Evolutionary conservation across 345 rosid genomes (phyloP).

Genomic region (Chamaenerion angustifolium): DNA sequence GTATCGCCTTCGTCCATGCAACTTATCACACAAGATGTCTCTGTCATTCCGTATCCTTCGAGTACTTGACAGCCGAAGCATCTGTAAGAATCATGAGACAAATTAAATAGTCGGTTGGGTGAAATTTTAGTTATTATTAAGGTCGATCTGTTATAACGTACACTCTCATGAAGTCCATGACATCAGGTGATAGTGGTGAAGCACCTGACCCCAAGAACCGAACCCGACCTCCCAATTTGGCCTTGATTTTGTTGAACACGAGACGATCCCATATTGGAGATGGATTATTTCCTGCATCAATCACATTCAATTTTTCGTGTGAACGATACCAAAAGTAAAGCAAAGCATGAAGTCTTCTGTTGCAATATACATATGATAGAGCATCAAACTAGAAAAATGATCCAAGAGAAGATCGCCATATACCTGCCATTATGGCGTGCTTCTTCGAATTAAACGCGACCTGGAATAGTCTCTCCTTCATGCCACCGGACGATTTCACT

Average conservation of each 20-base stretch:
- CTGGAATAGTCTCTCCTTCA: conserved; percentile 61
- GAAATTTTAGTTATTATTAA: not conserved
- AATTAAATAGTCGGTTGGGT: not conserved
- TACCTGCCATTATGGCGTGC: conserved; percentile 67
- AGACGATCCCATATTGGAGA: conserved; percentile 77
- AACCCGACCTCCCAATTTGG: conserved; percentile 75
- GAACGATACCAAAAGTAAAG: too few species aligned
- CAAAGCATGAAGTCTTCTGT: not conserved
- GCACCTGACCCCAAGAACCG: conserved; percentile 74
- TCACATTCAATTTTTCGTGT: not conserved
- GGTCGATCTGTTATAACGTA: conserved; percentile 24
- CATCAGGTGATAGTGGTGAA: conserved; percentile 81
- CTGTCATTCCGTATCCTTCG: conserved; percentile 96
- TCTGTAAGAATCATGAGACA: conserved; percentile 21
- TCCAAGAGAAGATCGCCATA: too few species aligned
- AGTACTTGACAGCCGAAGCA: conserved; percentile 77
- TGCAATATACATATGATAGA: not conserved
- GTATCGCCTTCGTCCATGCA: conserved; percentile 50
- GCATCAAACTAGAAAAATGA: too few species aligned
- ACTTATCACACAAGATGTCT: conserved; percentile 65
- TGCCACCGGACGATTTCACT: conserved; percentile 55
- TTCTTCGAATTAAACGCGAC: conserved; percentile 76
- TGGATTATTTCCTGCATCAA: conserved; percentile 41
- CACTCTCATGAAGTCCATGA: conserved; percentile 79
- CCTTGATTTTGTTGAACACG: conserved; percentile 72